Conservation (phyloP, 2,329 filamentous ascomycete species). For the Herpotrichia juniperi region DNA sequence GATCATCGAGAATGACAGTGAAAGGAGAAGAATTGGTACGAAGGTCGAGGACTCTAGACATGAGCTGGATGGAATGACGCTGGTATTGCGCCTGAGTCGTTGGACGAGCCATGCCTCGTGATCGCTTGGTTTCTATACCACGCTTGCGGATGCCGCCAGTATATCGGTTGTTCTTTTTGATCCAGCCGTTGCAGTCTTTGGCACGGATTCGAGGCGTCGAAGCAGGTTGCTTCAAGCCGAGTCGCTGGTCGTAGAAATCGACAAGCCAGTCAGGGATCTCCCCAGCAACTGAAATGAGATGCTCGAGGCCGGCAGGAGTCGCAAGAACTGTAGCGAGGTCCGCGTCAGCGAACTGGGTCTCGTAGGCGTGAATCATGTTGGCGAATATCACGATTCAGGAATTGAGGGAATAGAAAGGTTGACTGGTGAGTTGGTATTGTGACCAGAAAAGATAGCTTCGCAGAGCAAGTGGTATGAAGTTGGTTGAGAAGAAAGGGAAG, state of each 20-base stretch:
- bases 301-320: neutral
- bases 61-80: slow-evolving; percentile 82
- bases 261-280: neutral
- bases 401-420: no score
- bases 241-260: neutral
- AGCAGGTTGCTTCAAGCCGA: neutral
- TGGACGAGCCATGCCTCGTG: slow-evolving; percentile 24
- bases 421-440: no score
- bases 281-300: neutral
- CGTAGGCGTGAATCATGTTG: no score
- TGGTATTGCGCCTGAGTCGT: slow-evolving; percentile 63
- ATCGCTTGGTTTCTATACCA: slow-evolving; percentile 4
- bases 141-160: slow-evolving; percentile 15
- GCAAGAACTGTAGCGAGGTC: neutral
- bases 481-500: neutral
- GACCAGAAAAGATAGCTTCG: no score
- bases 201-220: neutral
- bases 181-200: slow-evolving; percentile 1
- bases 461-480: neutral
- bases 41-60: slow-evolving; percentile 80
- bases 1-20: slow-evolving; percentile 81
- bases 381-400: no score
- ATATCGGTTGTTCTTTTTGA: neutral
- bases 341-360: neutral
- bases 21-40: slow-evolving; percentile 83